Percentiles rank a stretch among this genome's conserved stretches.
Conservation (phyloP, 768 basidiomycete genomes). For the Lactarius quietus region DNA sequence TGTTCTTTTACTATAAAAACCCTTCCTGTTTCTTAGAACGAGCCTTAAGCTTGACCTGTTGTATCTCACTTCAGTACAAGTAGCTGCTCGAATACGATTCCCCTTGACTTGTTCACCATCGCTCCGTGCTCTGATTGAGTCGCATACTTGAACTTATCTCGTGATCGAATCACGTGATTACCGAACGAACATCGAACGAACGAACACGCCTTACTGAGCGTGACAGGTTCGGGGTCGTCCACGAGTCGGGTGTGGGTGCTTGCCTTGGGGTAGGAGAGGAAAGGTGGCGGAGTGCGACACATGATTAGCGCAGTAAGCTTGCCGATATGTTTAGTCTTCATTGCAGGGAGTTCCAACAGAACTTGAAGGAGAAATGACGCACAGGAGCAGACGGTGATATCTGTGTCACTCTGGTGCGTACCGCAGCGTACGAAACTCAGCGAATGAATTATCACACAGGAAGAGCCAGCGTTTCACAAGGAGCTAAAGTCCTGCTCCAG, state of each 20-base stretch:
- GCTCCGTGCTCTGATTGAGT: no score
- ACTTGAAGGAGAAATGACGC: background rate
- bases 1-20: no score
- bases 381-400: background rate
- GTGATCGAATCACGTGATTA: no score
- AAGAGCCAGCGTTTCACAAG: background rate
- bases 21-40: no score
- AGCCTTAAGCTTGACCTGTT: no score
- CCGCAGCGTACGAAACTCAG: background rate
- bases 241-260: background rate
- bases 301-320: constrained; percentile 49
- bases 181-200: no score
- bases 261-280: background rate
- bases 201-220: no score
- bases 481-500: background rate
- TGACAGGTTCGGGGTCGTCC: background rate
- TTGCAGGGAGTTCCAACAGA: background rate
- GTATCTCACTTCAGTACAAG: no score
- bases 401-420: background rate
- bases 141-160: no score
- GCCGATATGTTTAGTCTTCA: background rate
- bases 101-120: no score
- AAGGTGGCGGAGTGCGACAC: constrained; percentile 30
- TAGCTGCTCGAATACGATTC: no score
- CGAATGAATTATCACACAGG: background rate